These are phyloP conservation scores for Chalaropsis thielavioides DNA, from an alignment of 2,329 filamentous ascomycete genomes.

Conservation along the genomic window DNA sequence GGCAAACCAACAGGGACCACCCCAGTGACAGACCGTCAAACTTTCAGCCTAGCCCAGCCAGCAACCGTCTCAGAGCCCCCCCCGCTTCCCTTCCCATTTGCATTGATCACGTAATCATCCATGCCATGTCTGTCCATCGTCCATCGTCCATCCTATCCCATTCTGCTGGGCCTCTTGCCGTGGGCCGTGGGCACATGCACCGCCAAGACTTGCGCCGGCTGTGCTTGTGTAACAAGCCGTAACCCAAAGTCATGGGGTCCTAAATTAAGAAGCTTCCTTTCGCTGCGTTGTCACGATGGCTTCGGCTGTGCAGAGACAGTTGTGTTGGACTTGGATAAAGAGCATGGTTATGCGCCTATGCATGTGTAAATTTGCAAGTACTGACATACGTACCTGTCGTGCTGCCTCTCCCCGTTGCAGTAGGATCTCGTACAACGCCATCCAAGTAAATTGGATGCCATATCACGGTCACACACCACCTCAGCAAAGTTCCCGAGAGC, in stretches of 20 bases:
- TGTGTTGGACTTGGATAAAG: neutral
- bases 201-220: neutral
- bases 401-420: neutral
- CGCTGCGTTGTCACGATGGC: neutral
- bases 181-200: neutral
- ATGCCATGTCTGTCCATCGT: neutral
- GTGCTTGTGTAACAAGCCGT: neutral
- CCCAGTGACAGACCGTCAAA: neutral
- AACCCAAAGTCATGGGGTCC: neutral
- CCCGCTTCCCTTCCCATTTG: neutral
- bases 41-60: conserved; percentile 4
- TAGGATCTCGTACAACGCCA: neutral
- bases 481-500: neutral
- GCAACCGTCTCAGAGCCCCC: neutral
- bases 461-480: neutral
- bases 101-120: conserved; percentile 5
- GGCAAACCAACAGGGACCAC: neutral
- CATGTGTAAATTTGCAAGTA: neutral
- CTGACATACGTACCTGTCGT: neutral
- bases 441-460: neutral
- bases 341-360: neutral
- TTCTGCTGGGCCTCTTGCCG: neutral
- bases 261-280: neutral
- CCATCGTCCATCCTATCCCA: neutral
- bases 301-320: neutral